phyloP scores from a whole-genome alignment of 371 early-diverging fungal species.

The Mortierella sp. region DNA sequence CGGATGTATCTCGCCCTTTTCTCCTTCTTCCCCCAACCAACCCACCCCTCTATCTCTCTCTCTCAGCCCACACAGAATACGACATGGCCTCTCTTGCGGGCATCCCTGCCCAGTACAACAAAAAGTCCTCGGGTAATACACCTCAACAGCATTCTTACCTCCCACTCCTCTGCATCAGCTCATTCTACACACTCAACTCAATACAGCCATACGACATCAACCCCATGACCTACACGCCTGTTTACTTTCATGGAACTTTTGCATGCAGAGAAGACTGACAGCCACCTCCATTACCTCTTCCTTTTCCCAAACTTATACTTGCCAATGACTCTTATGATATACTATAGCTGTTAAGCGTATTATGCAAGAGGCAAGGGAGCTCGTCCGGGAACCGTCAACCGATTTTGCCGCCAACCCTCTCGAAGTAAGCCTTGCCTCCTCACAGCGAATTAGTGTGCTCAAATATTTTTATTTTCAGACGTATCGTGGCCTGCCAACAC shows the following conservation, averaged over 20 bases:
- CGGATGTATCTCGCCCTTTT: neutral
- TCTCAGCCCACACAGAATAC: neutral
- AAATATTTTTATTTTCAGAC: neutral
- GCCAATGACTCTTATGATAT: neutral
- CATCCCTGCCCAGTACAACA: constrained; percentile 56
- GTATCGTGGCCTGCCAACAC: constrained; percentile 2
- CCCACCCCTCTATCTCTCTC: neutral
- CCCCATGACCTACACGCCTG: no score
- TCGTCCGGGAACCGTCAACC: constrained; percentile 65
- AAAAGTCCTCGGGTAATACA: constrained; percentile 57
- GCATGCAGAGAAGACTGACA: neutral
- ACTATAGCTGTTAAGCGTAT: constrained; percentile 73
- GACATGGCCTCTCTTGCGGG: constrained; percentile 42
- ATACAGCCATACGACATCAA: neutral
- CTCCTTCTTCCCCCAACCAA: neutral
- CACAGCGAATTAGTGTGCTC: neutral
- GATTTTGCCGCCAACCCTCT: constrained; percentile 75
- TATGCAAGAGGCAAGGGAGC: constrained; percentile 76
- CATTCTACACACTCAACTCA: neutral
- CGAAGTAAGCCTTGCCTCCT: constrained; percentile 60
- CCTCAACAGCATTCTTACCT: no score
- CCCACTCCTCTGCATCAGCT: neutral
- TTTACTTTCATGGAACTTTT: neutral
- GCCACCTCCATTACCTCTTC: neutral
- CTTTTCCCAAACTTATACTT: neutral